Evolutionary conservation across 495 filamentous ascomycete species (phyloP).

Genomic region (Aspergillus funiculosus): DNA sequence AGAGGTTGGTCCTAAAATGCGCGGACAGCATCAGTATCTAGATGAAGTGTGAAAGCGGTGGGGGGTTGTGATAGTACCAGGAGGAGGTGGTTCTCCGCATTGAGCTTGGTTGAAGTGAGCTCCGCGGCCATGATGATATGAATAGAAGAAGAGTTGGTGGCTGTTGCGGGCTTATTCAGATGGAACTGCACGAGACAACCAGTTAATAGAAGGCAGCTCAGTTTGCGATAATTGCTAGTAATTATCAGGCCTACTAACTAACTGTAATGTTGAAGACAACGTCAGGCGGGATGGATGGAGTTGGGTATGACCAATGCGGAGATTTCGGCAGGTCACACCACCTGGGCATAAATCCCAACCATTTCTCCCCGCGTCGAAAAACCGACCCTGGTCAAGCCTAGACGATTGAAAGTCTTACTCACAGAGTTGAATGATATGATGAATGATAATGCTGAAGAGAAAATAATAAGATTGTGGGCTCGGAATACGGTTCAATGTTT

Average conservation of each 20-base stretch:
- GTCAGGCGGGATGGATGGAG: background rate
- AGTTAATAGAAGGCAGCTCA: no score
- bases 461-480: no score
- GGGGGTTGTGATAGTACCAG: conserved; percentile 43
- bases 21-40: conserved; percentile 14
- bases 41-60: conserved; percentile 6
- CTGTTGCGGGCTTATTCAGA: no score
- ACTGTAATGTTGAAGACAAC: no score
- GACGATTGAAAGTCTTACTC: background rate
- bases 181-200: no score
- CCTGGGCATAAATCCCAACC: background rate
- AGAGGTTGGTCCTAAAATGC: conserved; percentile 80
- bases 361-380: no score
- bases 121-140: conserved; percentile 46
- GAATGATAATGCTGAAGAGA: no score
- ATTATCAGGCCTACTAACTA: no score
- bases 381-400: background rate
- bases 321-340: conserved; percentile 13
- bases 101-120: conserved; percentile 60
- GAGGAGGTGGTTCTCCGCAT: conserved; percentile 66
- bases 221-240: no score
- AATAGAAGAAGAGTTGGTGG: no score
- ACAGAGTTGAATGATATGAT: no score
- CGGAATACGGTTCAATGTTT: background rate
- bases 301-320: conserved; percentile 9